Evolutionary conservation across 768 basidiomycete species (phyloP), one percentile per base, ranked within the genome.

Genomic region (Termitomyces sp.): DNA sequence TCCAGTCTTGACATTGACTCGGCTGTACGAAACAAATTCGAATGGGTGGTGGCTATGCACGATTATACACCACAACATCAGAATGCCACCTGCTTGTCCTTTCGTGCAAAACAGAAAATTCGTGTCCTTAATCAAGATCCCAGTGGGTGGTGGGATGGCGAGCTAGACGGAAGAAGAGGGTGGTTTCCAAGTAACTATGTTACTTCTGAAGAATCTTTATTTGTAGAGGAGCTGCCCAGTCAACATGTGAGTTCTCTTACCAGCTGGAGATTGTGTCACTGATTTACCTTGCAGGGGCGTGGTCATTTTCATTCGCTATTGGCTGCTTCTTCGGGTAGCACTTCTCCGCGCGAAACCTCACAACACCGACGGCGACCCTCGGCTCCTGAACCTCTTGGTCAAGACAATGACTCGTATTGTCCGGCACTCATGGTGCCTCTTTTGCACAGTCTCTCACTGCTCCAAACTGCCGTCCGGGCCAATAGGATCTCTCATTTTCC

Each of bases 181-280:
- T 99, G 97, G 97, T 98, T 98, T 71, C 97, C 97, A 19, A 94
- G 92, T 64, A 99, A 98, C 71, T 98, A 97, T 72, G 90, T 92
- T 60, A 87, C 84, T 60, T 73, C 80, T 15, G 85, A 87, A 49
- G 77, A 77, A 50, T 76, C 82, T 38, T 64, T 86, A 56, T 78
- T 77, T 5, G 81, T 73, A 58, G 85, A 87, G 64, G 79, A 85
- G 55, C 71, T 81, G 21, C 70, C 79, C 55, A 66, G 70, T 43
- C 70, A 71, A 55, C 76, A 77, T 60, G 75, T 85, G 55, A 64
- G 72, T 64, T 38, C 24, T 32, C 57, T 55, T 65, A 6, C n/a
- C 35, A 26, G 21, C 43, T 53, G 37, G 38, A 38, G 26, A 4
- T 45, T 15, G 60, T 57, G 46, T 53, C 54, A 41, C 34, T 41